These are phyloP conservation scores for Colletotrichum sublineola DNA, from an alignment of 2,329 filamentous ascomycete species.

Conservation along the genomic window DNA sequence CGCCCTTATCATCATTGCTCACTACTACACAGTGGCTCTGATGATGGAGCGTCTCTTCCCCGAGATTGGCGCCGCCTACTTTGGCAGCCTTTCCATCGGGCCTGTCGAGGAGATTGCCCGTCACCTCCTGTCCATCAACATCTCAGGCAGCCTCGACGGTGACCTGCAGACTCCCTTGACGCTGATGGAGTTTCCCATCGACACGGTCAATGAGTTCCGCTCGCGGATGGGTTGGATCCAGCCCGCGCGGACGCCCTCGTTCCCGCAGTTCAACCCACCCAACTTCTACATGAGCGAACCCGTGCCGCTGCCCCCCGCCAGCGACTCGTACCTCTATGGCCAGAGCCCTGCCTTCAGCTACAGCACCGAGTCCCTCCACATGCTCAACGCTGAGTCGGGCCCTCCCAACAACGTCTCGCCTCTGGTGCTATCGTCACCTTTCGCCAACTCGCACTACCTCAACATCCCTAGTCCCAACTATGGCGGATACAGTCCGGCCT, in stretches of 20 bases:
- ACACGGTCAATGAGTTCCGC: constrained; percentile 77
- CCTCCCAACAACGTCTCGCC: constrained; percentile 66
- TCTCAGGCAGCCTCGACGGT: constrained; percentile 68
- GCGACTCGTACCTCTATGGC: constrained; percentile 65
- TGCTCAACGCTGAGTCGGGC: constrained; percentile 64
- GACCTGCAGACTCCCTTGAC: constrained; percentile 72
- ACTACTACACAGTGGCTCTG: constrained; percentile 91
- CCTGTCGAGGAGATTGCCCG: constrained; percentile 90
- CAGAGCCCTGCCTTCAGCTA: constrained; percentile 72
- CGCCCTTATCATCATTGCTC: constrained; percentile 85
- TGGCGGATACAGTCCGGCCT: constrained; percentile 71
- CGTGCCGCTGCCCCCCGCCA: constrained; percentile 56
- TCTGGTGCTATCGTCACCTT: constrained; percentile 69
- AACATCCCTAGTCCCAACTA: constrained; percentile 74
- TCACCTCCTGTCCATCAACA: constrained; percentile 77
- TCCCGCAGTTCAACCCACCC: constrained; percentile 70
- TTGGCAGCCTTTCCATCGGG: constrained; percentile 81
- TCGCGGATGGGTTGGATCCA: constrained; percentile 76
- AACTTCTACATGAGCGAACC: constrained; percentile 66
- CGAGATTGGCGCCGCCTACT: constrained; percentile 90
- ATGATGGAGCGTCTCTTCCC: constrained; percentile 92
- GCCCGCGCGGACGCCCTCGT: constrained; percentile 70
- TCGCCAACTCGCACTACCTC: constrained; percentile 68
- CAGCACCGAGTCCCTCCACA: constrained; percentile 72
- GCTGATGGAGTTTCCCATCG: constrained; percentile 80